phyloP scores from a whole-genome alignment of 1,284 basidiomycete species.

The Malassezia equina region DNA sequence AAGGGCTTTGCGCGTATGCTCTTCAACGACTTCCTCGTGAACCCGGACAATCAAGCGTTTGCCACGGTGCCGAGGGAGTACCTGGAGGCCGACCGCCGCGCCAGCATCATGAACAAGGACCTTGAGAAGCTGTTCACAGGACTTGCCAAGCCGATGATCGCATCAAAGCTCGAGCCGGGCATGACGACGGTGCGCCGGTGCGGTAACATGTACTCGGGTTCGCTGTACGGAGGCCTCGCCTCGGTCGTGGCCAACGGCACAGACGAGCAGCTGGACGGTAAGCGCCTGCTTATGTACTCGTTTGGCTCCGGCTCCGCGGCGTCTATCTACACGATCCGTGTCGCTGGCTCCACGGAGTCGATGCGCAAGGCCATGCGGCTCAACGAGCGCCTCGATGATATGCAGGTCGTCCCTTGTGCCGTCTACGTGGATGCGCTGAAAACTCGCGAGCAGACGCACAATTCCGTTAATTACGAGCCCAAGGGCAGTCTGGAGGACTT shows the following conservation, averaged over 20 bases:
- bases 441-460: slow-evolving; percentile 79
- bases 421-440: slow-evolving; percentile 68
- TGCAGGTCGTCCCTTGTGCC: slow-evolving; percentile 83
- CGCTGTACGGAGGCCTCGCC: slow-evolving; percentile 83
- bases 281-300: slow-evolving; percentile 70
- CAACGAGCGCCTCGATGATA: slow-evolving; percentile 63
- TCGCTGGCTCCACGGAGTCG: slow-evolving; percentile 72
- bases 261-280: slow-evolving; percentile 38
- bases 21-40: slow-evolving; percentile 81
- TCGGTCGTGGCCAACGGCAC: slow-evolving; percentile 48
- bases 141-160: slow-evolving; percentile 28
- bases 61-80: slow-evolving; percentile 60
- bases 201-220: slow-evolving; percentile 99
- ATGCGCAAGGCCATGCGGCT: slow-evolving; percentile 73
- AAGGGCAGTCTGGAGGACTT: slow-evolving; percentile 79
- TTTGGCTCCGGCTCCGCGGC: slow-evolving; percentile 87
- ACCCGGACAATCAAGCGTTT: slow-evolving; percentile 62
- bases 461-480: slow-evolving; percentile 73
- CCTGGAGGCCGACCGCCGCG: slow-evolving; percentile 57
- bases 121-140: slow-evolving; percentile 64
- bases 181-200: slow-evolving; percentile 44
- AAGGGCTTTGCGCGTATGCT: slow-evolving; percentile 89
- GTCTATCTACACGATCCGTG: slow-evolving; percentile 74
- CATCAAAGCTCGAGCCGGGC: slow-evolving; percentile 36
- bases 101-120: slow-evolving; percentile 68